These are phyloP conservation scores for Xylaria sp. DNA, from an alignment of 2,329 filamentous ascomycete species.

Conservation along the genomic window DNA sequence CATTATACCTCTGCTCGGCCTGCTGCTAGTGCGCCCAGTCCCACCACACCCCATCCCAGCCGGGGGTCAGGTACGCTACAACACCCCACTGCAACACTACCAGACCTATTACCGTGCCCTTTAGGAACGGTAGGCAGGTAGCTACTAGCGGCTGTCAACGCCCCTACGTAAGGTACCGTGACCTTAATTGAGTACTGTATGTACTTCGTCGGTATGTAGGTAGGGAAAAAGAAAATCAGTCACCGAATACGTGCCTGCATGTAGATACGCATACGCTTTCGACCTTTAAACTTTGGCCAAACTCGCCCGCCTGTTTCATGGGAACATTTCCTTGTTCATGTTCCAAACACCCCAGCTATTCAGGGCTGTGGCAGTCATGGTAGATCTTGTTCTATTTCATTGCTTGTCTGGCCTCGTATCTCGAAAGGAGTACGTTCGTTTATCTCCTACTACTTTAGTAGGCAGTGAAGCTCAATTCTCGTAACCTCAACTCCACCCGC, in stretches of 20 bases:
- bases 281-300: conserved; percentile 4
- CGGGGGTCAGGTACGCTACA: neutral
- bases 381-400: neutral
- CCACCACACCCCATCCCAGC: neutral
- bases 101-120: neutral
- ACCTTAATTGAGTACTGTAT: too few species aligned
- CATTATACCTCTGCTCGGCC: neutral
- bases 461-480: conserved; percentile 13
- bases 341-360: neutral
- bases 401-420: conserved; percentile 18
- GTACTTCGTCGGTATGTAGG: neutral
- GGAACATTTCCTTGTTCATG: neutral
- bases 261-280: too few species aligned
- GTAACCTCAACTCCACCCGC: conserved; percentile 10
- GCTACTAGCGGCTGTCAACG: neutral
- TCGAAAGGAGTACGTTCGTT: conserved; percentile 12
- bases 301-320: conserved; percentile 4
- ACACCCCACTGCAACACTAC: neutral
- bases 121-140: neutral
- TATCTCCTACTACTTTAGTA: neutral
- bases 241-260: neutral
- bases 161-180: too few species aligned
- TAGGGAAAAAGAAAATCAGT: conserved; percentile 17
- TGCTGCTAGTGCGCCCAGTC: too few species aligned
- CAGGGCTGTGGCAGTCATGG: neutral